Base-by-base conservation (phyloP, 345 rosid species). In the Atalantia buxifolia region DNA sequence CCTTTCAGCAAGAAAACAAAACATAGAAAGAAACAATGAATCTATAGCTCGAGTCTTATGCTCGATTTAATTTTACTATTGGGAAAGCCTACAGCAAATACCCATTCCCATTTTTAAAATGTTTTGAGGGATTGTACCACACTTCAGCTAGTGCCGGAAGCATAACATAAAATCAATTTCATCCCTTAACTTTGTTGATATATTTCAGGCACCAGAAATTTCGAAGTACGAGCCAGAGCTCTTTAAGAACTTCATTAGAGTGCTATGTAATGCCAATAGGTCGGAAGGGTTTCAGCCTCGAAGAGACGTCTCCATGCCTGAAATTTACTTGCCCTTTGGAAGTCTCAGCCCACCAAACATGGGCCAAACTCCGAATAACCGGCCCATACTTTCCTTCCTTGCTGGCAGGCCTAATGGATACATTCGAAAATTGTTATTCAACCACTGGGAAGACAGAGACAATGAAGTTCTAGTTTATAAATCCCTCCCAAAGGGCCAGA, bases 271-370 rank as follows among this genome's bases (percentile, higher is more conserved):
- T 10, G 89, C 92, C 28, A 87, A 87, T 77, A 84, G 80, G 7
- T 84, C 89, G 0, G 92, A 89, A 82, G 85, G 88, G 7, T 89
- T 89, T 75, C 63, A 66, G 4, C 90, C 88, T 22, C 68, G 63
- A 7, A 38, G 90, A 62, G 90, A 89, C 7, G 89, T 85, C 62
- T 69, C 92, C 0, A 65, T 87, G 57, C 89, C 90, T 0, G 90
- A 89, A 82, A 74, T 84, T 63, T 80, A 84, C 60, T 66, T 84
- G 57, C 82, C 76, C 4, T 59, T 66, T 0, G 70, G 50, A 9
- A 62, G 72, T 1, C 33, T 86, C 0, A 74, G 81, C n/a, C 80
- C 81, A 6, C 88, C 78, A 19, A 77, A 9, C 8, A 9, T 82
- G 27, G 66, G 76, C 25, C 72, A 30, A 19, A 48, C 78, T 1